These are phyloP conservation scores for Trichoderma asperellum DNA, from an alignment of 2,329 filamentous ascomycete genomes.

Conservation along the genomic window DNA sequence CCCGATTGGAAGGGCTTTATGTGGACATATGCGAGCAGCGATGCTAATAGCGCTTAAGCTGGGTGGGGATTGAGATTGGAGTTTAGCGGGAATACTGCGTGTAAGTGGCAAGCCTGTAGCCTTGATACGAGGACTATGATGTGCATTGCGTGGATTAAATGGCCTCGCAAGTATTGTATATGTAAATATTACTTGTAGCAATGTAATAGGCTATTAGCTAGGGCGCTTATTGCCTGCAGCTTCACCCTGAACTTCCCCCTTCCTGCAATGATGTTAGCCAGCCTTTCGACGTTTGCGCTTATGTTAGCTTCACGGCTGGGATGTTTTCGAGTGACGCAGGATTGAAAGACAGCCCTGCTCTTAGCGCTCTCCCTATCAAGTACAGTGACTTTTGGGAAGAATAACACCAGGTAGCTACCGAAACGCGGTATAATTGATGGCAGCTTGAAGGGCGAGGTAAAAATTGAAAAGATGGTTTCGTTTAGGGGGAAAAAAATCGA, in stretches of 20 bases:
- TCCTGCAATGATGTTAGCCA: neutral
- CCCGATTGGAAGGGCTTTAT: constrained; percentile 62
- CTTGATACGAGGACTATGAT: neutral
- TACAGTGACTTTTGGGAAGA: too few relatives aligned
- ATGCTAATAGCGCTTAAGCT: neutral
- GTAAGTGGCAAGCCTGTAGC: neutral
- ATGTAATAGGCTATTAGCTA: too few relatives aligned
- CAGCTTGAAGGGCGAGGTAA: too few relatives aligned
- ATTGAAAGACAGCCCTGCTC: too few relatives aligned
- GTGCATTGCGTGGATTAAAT: neutral
- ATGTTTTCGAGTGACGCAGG: neutral
- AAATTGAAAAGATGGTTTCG: too few relatives aligned
- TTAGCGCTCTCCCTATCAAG: too few relatives aligned
- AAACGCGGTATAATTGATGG: too few relatives aligned
- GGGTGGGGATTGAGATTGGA: neutral
- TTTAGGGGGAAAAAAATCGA: too few relatives aligned
- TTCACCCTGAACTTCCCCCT: neutral
- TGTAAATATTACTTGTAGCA: too few relatives aligned
- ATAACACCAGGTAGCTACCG: too few relatives aligned
- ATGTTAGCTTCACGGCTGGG: neutral
- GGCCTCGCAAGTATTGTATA: neutral
- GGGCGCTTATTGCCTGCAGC: neutral
- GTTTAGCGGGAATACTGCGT: neutral
- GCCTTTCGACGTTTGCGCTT: neutral
- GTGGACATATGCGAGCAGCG: constrained; percentile 40